A percentile compares a stretch with the other conserved stretches of the same genome.
phyloP scores from a whole-genome alignment of 345 rosid species.

The Punica granatum region DNA sequence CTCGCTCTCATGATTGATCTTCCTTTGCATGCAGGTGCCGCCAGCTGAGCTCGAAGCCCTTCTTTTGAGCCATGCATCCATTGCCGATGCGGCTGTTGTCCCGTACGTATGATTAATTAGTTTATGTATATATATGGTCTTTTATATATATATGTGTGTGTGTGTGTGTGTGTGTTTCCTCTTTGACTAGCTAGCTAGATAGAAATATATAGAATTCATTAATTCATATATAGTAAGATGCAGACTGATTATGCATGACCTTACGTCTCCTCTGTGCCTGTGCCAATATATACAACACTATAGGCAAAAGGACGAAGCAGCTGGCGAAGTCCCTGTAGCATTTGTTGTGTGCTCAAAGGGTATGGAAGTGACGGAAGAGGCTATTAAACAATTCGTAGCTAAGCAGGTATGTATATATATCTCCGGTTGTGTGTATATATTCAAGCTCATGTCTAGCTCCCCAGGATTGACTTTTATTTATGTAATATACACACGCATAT shows the following conservation, averaged over 20 bases:
- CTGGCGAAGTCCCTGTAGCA: constrained; percentile 93
- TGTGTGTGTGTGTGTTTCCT: neutral
- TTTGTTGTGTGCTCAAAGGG: constrained; percentile 70
- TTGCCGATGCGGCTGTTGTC: constrained; percentile 89
- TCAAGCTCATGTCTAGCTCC: too few species aligned
- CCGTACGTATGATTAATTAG: constrained; percentile 48
- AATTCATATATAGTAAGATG: too few species aligned
- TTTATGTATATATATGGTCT: too few species aligned
- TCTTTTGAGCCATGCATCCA: constrained; percentile 53
- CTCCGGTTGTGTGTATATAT: too few species aligned
- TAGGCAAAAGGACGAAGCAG: constrained; percentile 75
- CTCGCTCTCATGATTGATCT: too few species aligned
- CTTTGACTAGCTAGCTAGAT: neutral
- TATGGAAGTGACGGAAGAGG: constrained; percentile 49
- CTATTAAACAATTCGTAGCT: constrained; percentile 59
- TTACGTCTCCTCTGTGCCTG: neutral
- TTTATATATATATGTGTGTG: too few species aligned
- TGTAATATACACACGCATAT: too few species aligned
- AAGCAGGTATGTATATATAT: constrained; percentile 61
- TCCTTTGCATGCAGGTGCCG: constrained; percentile 41
- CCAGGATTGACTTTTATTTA: too few species aligned
- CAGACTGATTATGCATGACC: neutral
- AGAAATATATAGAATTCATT: too few species aligned
- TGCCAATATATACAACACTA: too few species aligned
- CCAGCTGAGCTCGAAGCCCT: constrained; percentile 94